These are phyloP conservation scores for Protomyces inundatus DNA, from an alignment of 1,139 yeast genomes.

Conservation along the genomic window DNA sequence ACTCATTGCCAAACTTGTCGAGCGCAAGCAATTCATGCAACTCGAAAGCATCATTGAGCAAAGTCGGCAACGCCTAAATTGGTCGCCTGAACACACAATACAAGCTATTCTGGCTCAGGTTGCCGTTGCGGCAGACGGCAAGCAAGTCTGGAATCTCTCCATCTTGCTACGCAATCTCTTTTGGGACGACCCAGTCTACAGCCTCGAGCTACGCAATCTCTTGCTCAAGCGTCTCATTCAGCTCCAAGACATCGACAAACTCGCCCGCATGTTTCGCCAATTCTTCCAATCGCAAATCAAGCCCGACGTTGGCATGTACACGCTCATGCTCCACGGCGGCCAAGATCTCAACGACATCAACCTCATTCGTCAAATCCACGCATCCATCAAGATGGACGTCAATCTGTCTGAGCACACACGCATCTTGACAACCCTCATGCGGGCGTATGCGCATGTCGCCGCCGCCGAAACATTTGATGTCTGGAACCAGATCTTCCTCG, in stretches of 20 bases:
- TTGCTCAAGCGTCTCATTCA: slow-evolving; percentile 1
- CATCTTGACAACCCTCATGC: slow-evolving; percentile 18
- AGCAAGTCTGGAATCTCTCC: slow-evolving; percentile 13
- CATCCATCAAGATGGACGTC: slow-evolving; percentile 21
- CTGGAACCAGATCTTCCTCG: slow-evolving; percentile 14
- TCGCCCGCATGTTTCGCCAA: slow-evolving; percentile 10
- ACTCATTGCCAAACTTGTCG: slow-evolving; percentile 9
- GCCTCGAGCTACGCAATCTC: not conserved
- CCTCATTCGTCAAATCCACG: slow-evolving; percentile 4
- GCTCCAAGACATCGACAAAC: slow-evolving; percentile 9
- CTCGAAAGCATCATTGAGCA: slow-evolving; percentile 8
- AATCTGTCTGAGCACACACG: slow-evolving; percentile 16
- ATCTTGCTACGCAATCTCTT: slow-evolving; percentile 13
- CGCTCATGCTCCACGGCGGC: slow-evolving; percentile 12
- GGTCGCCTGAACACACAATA: not conserved
- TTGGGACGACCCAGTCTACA: slow-evolving; percentile 18
- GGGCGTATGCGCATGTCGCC: slow-evolving; percentile 19
- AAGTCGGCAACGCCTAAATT: slow-evolving; percentile 1
- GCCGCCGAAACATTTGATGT: slow-evolving; percentile 15
- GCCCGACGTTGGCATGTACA: slow-evolving; percentile 21
- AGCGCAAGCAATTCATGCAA: slow-evolving; percentile 2
- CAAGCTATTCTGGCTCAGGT: slow-evolving; percentile 4
- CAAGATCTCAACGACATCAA: slow-evolving; percentile 3
- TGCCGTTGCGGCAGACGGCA: not conserved
- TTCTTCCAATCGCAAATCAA: slow-evolving; percentile 14